A percentile compares a stretch with the other conserved stretches of the same genome.
phyloP scores from a whole-genome alignment of 176 grass and related monocot species.

The Triticum monococcum region DNA sequence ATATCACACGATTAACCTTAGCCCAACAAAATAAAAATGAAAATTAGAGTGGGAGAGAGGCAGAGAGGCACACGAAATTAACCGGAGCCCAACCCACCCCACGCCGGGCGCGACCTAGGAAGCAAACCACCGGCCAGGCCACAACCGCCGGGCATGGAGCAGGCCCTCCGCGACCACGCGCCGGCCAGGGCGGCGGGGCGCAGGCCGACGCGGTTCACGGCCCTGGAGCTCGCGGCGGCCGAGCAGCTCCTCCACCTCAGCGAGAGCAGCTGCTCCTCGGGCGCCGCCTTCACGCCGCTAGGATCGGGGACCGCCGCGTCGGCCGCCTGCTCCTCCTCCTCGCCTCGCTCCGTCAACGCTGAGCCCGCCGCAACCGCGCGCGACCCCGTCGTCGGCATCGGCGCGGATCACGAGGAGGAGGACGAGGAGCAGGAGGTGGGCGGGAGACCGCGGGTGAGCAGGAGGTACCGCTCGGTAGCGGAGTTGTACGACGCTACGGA shows the following conservation, averaged over 20 bases:
- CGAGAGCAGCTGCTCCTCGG: constrained; percentile 57
- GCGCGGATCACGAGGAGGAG: background rate
- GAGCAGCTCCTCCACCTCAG: constrained; percentile 80
- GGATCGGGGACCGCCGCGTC: background rate
- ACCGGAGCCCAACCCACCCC: background rate
- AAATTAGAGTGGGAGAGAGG: background rate
- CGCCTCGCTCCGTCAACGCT: constrained; percentile 33
- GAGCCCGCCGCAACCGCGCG: background rate
- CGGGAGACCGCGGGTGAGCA: constrained; percentile 42
- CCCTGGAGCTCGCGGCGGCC: constrained; percentile 63
- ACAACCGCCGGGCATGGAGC: constrained; percentile 13
- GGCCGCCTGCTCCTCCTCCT: constrained; percentile 26
- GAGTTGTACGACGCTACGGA: constrained; percentile 51
- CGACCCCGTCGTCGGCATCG: background rate
- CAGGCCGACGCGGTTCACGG: constrained; percentile 30
- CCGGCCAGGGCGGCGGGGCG: background rate
- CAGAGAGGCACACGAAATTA: constrained; percentile 8
- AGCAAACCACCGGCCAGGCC: background rate
- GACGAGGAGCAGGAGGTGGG: constrained; percentile 44
- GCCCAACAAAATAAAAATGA: background rate
- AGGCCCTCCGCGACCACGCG: background rate
- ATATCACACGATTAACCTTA: background rate
- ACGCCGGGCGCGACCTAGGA: background rate
- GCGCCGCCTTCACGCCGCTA: background rate
- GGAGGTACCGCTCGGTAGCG: constrained; percentile 48